Conservation (phyloP, 2,329 filamentous ascomycete genomes). For the Penicillium sp. region DNA sequence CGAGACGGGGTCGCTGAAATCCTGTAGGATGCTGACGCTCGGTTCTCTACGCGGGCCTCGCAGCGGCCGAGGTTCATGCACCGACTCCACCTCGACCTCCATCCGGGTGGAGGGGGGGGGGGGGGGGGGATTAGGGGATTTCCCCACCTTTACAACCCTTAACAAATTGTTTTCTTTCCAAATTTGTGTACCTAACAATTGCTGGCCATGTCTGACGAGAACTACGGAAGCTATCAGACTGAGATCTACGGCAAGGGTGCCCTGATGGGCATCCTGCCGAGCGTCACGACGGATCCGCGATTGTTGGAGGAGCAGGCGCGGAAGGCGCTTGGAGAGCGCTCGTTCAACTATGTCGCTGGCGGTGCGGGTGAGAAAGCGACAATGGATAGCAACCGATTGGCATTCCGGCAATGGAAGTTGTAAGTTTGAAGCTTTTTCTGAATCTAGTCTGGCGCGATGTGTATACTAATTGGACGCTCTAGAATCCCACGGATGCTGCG, state of each 20-base stretch:
- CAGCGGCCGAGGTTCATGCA: constrained; percentile 9
- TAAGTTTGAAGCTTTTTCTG: constrained; percentile 18
- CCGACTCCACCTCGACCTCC: constrained; percentile 6
- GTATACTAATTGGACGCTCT: constrained; percentile 17
- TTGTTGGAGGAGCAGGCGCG: constrained; percentile 59
- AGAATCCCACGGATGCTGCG: constrained; percentile 57
- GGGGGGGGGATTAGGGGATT: not conserved
- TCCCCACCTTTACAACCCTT: constrained; percentile 1
- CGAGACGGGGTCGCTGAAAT: constrained; percentile 42
- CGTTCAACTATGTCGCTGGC: constrained; percentile 64
- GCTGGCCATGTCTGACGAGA: constrained; percentile 33
- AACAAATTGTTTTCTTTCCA: not conserved
- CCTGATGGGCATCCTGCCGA: constrained; percentile 50
- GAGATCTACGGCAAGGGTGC: constrained; percentile 57
- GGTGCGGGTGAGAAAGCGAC: constrained; percentile 64
- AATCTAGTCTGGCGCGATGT: not conserved
- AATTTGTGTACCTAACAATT: not conserved
- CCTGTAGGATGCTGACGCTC: not conserved
- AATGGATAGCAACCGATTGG: constrained; percentile 60
- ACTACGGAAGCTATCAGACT: constrained; percentile 49
- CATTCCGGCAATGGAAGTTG: constrained; percentile 56
- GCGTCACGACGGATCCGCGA: constrained; percentile 61
- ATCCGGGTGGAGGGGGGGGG: no score
- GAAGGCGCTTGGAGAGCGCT: constrained; percentile 48
- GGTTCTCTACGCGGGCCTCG: not conserved